Conservation (phyloP, 805 yeast species). For the Kodamaea fukazawae region DNA sequence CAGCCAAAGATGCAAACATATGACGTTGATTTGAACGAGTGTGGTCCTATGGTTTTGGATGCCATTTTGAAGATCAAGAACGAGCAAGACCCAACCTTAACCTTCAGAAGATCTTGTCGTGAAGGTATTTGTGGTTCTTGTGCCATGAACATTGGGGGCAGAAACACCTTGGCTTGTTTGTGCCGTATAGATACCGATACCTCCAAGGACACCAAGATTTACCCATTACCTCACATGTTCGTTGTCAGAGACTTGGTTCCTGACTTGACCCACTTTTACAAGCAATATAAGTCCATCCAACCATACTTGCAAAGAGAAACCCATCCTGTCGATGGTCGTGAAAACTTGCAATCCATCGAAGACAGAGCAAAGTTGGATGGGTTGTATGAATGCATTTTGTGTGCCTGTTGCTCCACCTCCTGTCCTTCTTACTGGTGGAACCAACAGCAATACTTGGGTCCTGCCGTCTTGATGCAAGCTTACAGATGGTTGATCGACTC, state of each 20-base stretch:
- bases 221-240: constrained; percentile 98
- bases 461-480: constrained; percentile 98
- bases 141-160: constrained; percentile 99
- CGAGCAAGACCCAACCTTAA: constrained; percentile 93
- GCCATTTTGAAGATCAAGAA: constrained; percentile 92
- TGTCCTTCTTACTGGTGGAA: constrained; percentile 99
- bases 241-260: constrained; percentile 97
- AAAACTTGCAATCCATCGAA: constrained; percentile 83
- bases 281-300: constrained; percentile 97
- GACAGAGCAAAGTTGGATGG: constrained; percentile 98
- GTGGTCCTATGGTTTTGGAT: constrained; percentile 98
- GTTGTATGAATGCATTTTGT: constrained; percentile 92
- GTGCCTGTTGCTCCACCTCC: constrained; percentile 98
- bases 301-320: constrained; percentile 87
- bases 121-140: constrained; percentile 99
- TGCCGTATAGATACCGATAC: constrained; percentile 87
- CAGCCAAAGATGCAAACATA: constrained; percentile 85
- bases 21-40: constrained; percentile 79
- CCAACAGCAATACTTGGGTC: constrained; percentile 97
- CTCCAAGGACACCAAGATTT: constrained; percentile 75
- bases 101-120: constrained; percentile 97
- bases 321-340: constrained; percentile 86
- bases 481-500: constrained; percentile 98
- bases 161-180: constrained; percentile 94
- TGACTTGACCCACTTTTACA: constrained; percentile 94